phyloP scores from a whole-genome alignment of 1,284 basidiomycete species.

The Rhodotorula sp. region DNA sequence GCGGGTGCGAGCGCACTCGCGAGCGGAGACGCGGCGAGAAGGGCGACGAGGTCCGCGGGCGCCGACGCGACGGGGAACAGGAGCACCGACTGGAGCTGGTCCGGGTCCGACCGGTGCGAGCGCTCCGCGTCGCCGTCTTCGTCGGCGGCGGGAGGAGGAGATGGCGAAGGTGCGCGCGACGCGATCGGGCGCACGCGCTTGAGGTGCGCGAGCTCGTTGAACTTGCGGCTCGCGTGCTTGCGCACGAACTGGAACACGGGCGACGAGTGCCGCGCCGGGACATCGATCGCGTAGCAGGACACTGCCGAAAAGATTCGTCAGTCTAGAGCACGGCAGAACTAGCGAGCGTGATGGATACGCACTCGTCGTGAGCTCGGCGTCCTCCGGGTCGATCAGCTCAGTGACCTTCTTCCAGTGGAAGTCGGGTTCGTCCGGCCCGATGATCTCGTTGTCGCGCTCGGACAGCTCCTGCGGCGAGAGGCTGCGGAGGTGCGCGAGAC shows the following conservation, averaged over 20 bases:
- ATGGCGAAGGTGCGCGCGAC: neutral
- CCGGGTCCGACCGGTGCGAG: conserved; percentile 23
- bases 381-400: conserved; percentile 49
- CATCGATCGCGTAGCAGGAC: conserved; percentile 35
- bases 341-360: neutral
- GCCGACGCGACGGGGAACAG: conserved; percentile 45
- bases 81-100: conserved; percentile 32
- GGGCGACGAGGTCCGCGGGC: conserved; percentile 42
- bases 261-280: conserved; percentile 28
- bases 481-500: conserved; percentile 2
- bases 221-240: conserved; percentile 29
- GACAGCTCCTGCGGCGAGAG: conserved; percentile 7
- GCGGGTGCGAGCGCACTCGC: conserved; percentile 1
- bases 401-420: conserved; percentile 50
- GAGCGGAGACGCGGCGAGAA: conserved; percentile 47
- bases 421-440: conserved; percentile 26
- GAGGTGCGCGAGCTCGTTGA: conserved; percentile 63
- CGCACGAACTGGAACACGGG: conserved; percentile 38
- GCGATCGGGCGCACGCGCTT: conserved; percentile 62
- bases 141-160: neutral
- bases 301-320: conserved; percentile 16
- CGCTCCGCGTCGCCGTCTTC: neutral
- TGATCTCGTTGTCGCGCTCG: conserved; percentile 61
- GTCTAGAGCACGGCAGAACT: too few relatives aligned
- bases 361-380: conserved; percentile 44